phyloP scores from a whole-genome alignment of 345 rosid genomes.

The Passiflora organensis region DNA sequence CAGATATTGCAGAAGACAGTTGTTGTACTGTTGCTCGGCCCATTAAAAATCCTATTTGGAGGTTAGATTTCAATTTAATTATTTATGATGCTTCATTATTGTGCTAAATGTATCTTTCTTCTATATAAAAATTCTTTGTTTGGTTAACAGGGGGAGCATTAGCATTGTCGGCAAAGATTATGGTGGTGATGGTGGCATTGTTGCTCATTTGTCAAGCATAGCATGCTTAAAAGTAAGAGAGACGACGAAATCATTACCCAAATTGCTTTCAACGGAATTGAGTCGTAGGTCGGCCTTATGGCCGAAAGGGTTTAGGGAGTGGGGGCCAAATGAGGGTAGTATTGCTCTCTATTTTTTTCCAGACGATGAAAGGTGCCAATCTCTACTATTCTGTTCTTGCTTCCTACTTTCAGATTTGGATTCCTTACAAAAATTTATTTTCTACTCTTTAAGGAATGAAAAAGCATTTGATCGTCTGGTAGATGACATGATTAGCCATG shows the following conservation, averaged over 20 bases:
- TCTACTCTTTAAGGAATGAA: constrained; percentile 33
- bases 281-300: constrained; percentile 43
- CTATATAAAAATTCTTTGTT: neutral
- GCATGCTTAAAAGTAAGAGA: constrained; percentile 49
- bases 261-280: constrained; percentile 41
- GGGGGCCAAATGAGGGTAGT: constrained; percentile 42
- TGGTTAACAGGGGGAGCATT: constrained; percentile 48
- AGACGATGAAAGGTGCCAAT: constrained; percentile 34
- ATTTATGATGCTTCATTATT: neutral
- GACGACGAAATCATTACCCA: constrained; percentile 41
- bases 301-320: constrained; percentile 51
- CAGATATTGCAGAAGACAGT: constrained; percentile 6
- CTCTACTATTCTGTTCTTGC: neutral
- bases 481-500: constrained; percentile 39
- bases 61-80: constrained; percentile 27
- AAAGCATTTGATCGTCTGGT: constrained; percentile 39
- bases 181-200: constrained; percentile 25
- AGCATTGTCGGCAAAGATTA: constrained; percentile 16
- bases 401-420: neutral
- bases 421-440: constrained; percentile 1
- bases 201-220: constrained; percentile 58
- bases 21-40: constrained; percentile 32
- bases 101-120: neutral
- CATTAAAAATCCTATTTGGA: constrained; percentile 38
- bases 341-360: constrained; percentile 72